These are phyloP conservation scores for Clonostachys rhizophaga DNA, from an alignment of 2,329 filamentous ascomycete species.

Conservation along the genomic window DNA sequence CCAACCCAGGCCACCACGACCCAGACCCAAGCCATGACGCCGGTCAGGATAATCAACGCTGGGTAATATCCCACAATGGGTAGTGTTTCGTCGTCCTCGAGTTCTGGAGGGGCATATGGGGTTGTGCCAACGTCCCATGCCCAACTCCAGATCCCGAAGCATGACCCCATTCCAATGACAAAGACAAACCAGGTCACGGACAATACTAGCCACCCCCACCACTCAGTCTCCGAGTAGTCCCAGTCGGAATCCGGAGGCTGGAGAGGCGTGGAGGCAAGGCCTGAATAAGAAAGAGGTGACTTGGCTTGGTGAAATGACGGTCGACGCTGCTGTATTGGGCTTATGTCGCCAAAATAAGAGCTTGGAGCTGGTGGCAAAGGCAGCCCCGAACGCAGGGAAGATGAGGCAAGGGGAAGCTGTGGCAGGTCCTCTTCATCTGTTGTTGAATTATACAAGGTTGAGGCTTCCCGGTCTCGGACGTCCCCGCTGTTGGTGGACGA, in stretches of 20 bases:
- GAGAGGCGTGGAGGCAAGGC: conserved; percentile 42
- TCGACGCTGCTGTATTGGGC: conserved; percentile 35
- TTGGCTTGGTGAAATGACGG: conserved; percentile 49
- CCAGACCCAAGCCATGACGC: conserved; percentile 99
- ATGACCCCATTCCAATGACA: conserved; percentile 93
- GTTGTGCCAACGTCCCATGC: conserved; percentile 98
- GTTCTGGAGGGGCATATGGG: conserved; percentile 88
- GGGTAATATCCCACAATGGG: conserved; percentile 98
- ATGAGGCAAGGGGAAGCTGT: conserved; percentile 51
- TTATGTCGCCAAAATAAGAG: conserved; percentile 51
- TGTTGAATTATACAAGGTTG: conserved; percentile 49
- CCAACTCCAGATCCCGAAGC: conserved; percentile 94
- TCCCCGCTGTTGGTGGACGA: neutral
- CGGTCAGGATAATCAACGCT: conserved; percentile 85
- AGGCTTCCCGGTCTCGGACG: conserved; percentile 8
- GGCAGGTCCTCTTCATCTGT: conserved; percentile 81
- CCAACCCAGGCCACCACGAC: conserved; percentile 96
- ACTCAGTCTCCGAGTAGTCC: conserved; percentile 93
- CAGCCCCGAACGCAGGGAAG: conserved; percentile 32
- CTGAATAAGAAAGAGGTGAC: conserved; percentile 54
- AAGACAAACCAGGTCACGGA: conserved; percentile 93
- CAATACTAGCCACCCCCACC: conserved; percentile 96
- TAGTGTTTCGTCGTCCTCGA: conserved; percentile 90
- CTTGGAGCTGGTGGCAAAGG: conserved; percentile 54
- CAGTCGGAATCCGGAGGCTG: conserved; percentile 54